Base-by-base conservation (phyloP, 768 basidiomycete genomes). In the Saitozyma podzolica region DNA sequence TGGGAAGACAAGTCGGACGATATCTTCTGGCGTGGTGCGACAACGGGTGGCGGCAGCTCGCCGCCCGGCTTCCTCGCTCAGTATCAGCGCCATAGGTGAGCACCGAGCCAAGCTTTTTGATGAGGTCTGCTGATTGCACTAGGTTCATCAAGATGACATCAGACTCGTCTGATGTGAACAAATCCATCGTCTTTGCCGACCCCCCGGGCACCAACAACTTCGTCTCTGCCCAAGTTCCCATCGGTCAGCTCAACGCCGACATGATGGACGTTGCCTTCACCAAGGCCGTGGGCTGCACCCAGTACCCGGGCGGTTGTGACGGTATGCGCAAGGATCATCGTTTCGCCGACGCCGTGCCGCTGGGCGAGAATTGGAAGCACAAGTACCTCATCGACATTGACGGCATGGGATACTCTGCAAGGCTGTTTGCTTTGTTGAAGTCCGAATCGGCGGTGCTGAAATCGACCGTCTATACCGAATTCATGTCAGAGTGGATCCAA, bases 1-100 rank as follows among this genome's bases (percentile, higher is more conserved):
- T 99, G 95, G 95, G 88, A 90, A 58, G 81, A 88, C 63, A 98
- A 98, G 81, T 80, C 82, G n/a, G 85, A 92, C 75, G 86, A 85
- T 73, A 74, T 98, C 48, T 94, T 94, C 78, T 99, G 95, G 92
- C 82, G 96, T 50, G 96, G 96, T 10, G 92, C 93, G 2, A 95
- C 92, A 0, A 98, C 95, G 0, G 96, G 96, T 59, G 94, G 94
- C 1, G 93, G 93, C 40, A 90, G 84, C 64, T 88, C 88, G 45
- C 93, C 93, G 0, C 85, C 87, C 0, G 92, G 93, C 0, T 95
- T 90, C 74, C 81, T 90, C 2, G 80, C 86, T 2, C 85, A 87
- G 66, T 96, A 93, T 69, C 93, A 97, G 63, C 84, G 93, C 50
- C 93, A 96, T 77, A 83, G 92, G 87, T 88, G 66, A 47, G 74